Conservation (phyloP, 1,284 basidiomycete genomes). For the Trametes pubescens region DNA sequence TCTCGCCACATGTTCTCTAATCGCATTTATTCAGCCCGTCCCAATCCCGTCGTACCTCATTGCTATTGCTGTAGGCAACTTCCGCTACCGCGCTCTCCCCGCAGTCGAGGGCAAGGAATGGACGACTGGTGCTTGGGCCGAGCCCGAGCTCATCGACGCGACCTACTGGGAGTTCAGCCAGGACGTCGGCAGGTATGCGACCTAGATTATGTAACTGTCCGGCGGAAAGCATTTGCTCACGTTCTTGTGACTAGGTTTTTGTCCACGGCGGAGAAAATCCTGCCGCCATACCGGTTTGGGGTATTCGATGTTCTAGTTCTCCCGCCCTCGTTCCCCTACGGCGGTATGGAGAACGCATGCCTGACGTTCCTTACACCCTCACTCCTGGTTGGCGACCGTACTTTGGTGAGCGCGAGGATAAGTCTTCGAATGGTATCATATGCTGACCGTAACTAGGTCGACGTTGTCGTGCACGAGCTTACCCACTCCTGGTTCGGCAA, state of each 20-base stretch:
- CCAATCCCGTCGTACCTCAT: slow-evolving; percentile 89
- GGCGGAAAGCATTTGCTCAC: not conserved
- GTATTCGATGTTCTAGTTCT: slow-evolving; percentile 94
- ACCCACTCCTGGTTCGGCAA: slow-evolving; percentile 91
- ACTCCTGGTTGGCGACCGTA: slow-evolving; percentile 83
- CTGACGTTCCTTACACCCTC: slow-evolving; percentile 90
- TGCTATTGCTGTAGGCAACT: slow-evolving; percentile 87
- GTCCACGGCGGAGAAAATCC: slow-evolving; percentile 76
- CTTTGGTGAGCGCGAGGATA: slow-evolving; percentile 57
- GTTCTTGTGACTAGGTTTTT: slow-evolving; percentile 63
- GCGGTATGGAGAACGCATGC: slow-evolving; percentile 90
- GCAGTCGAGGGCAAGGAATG: slow-evolving; percentile 70
- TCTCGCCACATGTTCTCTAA: not conserved
- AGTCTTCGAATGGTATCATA: not conserved
- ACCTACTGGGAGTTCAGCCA: slow-evolving; percentile 91
- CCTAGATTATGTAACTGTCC: not conserved
- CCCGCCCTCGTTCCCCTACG: slow-evolving; percentile 94
- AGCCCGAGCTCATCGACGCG: slow-evolving; percentile 83
- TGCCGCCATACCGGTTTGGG: slow-evolving; percentile 85
- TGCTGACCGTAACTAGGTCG: slow-evolving; percentile 42
- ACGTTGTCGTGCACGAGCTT: slow-evolving; percentile 85
- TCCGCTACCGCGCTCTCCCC: slow-evolving; percentile 77
- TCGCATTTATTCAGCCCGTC: slow-evolving; percentile 60
- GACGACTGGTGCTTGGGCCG: slow-evolving; percentile 90
- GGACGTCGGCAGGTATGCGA: slow-evolving; percentile 73